A percentile compares a stretch with the other conserved stretches of the same genome.
Evolutionary conservation across 2,329 filamentous ascomycete species (phyloP).

Genomic region (Dactylellina parvicollis): DNA sequence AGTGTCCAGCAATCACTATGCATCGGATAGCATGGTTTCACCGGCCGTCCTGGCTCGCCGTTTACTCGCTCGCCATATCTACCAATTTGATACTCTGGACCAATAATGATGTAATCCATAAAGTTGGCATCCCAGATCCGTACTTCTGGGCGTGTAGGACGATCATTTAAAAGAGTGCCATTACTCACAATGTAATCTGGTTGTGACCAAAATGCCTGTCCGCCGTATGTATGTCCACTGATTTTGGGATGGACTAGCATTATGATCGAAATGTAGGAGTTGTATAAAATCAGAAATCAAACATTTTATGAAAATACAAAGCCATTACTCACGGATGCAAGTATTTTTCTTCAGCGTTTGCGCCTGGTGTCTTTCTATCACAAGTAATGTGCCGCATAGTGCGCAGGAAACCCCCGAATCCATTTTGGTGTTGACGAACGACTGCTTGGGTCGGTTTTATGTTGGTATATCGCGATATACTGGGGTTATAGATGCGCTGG

Average conservation of each 20-base stretch:
- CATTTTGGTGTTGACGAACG: too few relatives aligned
- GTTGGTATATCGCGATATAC: not conserved
- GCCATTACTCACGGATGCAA: slow-evolving; percentile 17
- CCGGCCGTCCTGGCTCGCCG: not conserved
- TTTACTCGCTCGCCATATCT: not conserved
- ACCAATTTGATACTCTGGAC: slow-evolving; percentile 15
- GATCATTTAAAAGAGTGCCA: not conserved
- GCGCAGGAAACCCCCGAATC: slow-evolving; percentile 28
- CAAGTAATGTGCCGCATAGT: slow-evolving; percentile 10
- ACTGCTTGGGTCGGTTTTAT: too few relatives aligned
- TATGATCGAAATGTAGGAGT: not conserved
- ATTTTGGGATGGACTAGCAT: slow-evolving; percentile 32
- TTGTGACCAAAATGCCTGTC: not conserved
- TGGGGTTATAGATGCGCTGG: too few relatives aligned
- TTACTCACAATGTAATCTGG: not conserved
- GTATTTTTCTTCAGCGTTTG: not conserved
- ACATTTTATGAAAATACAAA: not conserved
- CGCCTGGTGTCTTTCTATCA: not conserved
- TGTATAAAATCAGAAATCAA: not conserved
- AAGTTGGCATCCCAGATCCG: slow-evolving; percentile 5
- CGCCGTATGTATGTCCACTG: slow-evolving; percentile 11
- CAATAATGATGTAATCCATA: not conserved
- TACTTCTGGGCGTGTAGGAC: not conserved
- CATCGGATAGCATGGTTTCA: slow-evolving; percentile 22
- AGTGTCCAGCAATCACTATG: slow-evolving; percentile 28